Percentiles rank a stretch among this genome's conserved stretches.
Conservation (phyloP, 148 eudicot species). For the Cornus suecica region DNA sequence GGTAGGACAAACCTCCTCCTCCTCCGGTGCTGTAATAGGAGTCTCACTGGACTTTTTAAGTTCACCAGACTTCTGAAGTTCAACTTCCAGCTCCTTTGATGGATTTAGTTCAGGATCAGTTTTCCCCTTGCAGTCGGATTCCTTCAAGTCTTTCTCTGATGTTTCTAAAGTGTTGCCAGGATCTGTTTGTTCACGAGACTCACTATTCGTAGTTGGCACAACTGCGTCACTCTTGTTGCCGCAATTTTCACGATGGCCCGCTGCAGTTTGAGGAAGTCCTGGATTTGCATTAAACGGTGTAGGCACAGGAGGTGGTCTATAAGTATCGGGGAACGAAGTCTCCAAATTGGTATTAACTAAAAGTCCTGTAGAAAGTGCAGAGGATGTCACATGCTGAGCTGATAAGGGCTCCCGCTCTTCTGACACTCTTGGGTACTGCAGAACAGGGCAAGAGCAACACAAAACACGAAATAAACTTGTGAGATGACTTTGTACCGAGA, state of each 20-base stretch:
- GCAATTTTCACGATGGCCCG: conserved; percentile 27
- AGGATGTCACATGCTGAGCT: conserved; percentile 37
- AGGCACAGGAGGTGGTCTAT: conserved; percentile 74
- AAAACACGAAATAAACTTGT: not conserved
- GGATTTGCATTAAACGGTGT: conserved; percentile 53
- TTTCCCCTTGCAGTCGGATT: conserved; percentile 36
- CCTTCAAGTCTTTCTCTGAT: conserved; percentile 32
- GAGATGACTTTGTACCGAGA: conserved; percentile 1
- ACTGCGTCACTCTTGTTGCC: conserved; percentile 35
- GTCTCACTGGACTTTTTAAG: conserved; percentile 59
- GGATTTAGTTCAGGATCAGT: conserved; percentile 43
- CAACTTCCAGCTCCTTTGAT: conserved; percentile 44
- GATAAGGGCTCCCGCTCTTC: conserved; percentile 76
- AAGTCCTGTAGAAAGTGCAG: conserved; percentile 53
- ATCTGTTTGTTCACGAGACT: conserved; percentile 27
- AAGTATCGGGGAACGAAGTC: conserved; percentile 71
- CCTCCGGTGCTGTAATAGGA: conserved; percentile 39
- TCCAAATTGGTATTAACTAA: conserved; percentile 82
- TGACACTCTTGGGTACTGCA: conserved; percentile 68
- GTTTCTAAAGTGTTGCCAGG: conserved; percentile 26
- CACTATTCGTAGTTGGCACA: conserved; percentile 29
- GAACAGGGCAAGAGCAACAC: not conserved
- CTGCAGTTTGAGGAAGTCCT: conserved; percentile 43
- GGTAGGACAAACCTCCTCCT: conserved; percentile 60
- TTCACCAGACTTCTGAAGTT: conserved; percentile 56